Evolutionary conservation across 805 yeast genomes (phyloP), one percentile per base, ranked within the genome.

Genomic region (Candida succiphila): DNA sequence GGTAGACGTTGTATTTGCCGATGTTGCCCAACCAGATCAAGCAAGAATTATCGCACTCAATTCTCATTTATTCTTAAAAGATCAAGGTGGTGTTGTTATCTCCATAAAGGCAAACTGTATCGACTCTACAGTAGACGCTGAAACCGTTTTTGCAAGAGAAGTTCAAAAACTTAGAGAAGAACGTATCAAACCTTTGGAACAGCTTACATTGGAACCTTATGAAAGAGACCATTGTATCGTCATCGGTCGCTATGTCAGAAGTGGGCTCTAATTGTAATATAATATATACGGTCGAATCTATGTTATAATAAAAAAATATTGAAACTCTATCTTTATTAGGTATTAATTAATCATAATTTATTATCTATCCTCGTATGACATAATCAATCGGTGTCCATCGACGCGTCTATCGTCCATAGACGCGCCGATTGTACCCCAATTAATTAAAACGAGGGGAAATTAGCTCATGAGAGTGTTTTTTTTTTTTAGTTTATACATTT

Each of bases 171-270:
- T 92, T 68, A 80, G 98, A 69, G 97, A 89, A 68, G 98, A 92
- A 74, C 81, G 95, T 65, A 84, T 92, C 65, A 92, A 92, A 71
- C 98, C 98, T 44, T 69, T 88, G 57, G 98, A 92, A 69, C 98
- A 92, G 74, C 78, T 92, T 65, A 92, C 98, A 35, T 76, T 92
- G 65, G 98, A 89, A 74, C 98, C 98, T 63, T 92, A 92, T 69
- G 98, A 92, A 76, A 86, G 98, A 75, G 98, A 92, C 61, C 98
- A 92, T 72, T 89, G 97, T 81, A 84, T 92, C 58, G 98, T 92
- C 52, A 86, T 92, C 57, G 98, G 97, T 60, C 78, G 81, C 65
- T 92, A 92, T 74, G 71, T 81, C 75, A 84, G 98, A 78, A 75
- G 89, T 57, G 94, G 92, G 34, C 59, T 71, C 52, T 71, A 70